These are phyloP conservation scores for Olyra latifolia DNA, from an alignment of 176 grass and related monocot genomes.

Conservation along the genomic window DNA sequence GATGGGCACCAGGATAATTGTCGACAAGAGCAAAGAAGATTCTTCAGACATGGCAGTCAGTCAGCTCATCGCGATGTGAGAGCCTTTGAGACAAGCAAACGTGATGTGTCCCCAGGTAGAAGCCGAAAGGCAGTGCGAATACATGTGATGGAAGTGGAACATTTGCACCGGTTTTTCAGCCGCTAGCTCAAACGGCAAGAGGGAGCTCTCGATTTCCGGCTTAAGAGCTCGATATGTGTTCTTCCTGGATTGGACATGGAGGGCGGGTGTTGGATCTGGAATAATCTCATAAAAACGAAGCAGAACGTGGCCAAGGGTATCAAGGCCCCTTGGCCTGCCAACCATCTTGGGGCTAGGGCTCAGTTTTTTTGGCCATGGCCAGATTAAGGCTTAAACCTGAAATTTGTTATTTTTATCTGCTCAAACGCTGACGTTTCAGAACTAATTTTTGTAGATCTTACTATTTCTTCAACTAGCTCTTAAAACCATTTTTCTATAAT, in stretches of 20 bases:
- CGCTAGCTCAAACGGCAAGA: background rate
- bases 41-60: background rate
- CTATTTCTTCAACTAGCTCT: no score
- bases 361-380: no score
- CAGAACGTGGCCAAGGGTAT: background rate
- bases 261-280: constrained; percentile 31
- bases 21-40: constrained; percentile 18
- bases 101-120: background rate
- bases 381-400: no score
- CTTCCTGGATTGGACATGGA: background rate
- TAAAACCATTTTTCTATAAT: no score
- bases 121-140: background rate
- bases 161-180: background rate
- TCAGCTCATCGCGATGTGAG: no score
- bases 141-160: background rate
- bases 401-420: no score
- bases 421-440: no score
- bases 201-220: background rate
- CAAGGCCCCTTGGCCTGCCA: background rate
- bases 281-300: constrained; percentile 20
- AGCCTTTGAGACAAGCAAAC: no score
- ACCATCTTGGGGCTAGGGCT: constrained; percentile 10
- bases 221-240: background rate
- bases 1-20: constrained; percentile 25
- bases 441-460: no score